Evolutionary conservation across 2,329 filamentous ascomycete genomes (phyloP).

Genomic region (Aspergillus vadensis): DNA sequence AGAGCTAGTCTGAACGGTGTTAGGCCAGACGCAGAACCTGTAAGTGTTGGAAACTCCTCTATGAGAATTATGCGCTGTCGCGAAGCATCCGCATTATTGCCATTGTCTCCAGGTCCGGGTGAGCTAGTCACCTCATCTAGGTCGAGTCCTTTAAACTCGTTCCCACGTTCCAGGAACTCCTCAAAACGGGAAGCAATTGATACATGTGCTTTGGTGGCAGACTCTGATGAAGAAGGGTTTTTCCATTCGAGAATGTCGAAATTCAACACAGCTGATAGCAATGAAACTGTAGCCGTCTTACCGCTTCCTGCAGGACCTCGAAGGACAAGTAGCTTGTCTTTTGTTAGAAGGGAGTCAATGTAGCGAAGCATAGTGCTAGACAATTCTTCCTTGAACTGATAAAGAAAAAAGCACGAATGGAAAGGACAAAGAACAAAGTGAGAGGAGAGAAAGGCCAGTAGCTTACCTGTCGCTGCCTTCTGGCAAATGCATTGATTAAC

Average conservation of each 20-base stretch:
- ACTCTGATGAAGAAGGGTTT: conserved; percentile 70
- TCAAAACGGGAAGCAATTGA: conserved; percentile 82
- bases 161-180: conserved; percentile 82
- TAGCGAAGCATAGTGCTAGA: background rate
- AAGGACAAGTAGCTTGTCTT: conserved; percentile 73
- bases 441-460: background rate
- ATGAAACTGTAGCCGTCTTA: conserved; percentile 82
- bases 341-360: conserved; percentile 20
- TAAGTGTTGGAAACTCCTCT: conserved; percentile 80
- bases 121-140: conserved; percentile 28
- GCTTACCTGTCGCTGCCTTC: conserved; percentile 49
- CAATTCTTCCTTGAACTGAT: background rate
- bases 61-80: conserved; percentile 66
- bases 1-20: conserved; percentile 74
- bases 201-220: conserved; percentile 62
- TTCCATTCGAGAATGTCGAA: conserved; percentile 86
- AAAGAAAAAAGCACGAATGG: background rate
- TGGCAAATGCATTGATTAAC: conserved; percentile 73
- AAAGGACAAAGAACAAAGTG: background rate
- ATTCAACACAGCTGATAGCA: conserved; percentile 76
- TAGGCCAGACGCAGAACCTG: conserved; percentile 65
- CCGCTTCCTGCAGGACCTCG: conserved; percentile 90
- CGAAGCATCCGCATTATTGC: conserved; percentile 17
- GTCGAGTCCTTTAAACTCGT: conserved; percentile 75
- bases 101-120: background rate